Conservation (phyloP, 257 asterid species). For the Buddleja alternifolia region DNA sequence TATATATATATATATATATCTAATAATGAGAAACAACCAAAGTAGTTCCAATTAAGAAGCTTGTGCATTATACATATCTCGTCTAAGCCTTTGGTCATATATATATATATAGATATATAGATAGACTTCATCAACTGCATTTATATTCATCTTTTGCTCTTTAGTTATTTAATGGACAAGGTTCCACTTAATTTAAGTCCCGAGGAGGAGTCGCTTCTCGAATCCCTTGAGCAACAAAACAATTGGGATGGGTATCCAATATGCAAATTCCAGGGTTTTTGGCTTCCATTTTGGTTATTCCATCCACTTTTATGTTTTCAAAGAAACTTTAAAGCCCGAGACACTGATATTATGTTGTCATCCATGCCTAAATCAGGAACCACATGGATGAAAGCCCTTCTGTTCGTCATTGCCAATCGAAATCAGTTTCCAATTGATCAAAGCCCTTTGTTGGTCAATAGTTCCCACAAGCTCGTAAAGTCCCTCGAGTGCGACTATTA, state of each 20-base stretch:
- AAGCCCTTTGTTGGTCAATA: slow-evolving; percentile 22
- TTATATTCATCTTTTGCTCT: too few relatives aligned
- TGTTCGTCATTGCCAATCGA: slow-evolving; percentile 25
- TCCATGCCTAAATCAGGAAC: slow-evolving; percentile 37
- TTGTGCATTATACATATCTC: too few relatives aligned
- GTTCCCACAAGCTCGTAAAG: slow-evolving; percentile 15
- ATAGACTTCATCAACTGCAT: too few relatives aligned
- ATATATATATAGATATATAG: too few relatives aligned
- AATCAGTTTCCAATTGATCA: slow-evolving; percentile 5
- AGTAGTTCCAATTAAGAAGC: too few relatives aligned
- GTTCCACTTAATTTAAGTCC: too few relatives aligned
- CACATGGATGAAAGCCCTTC: slow-evolving; percentile 31
- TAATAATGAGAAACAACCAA: too few relatives aligned
- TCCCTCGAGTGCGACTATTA: neutral
- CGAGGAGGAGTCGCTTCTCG: too few relatives aligned
- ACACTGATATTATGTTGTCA: slow-evolving; percentile 21
- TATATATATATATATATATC: too few relatives aligned
- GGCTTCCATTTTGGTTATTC: slow-evolving; percentile 17
- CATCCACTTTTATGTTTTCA: neutral
- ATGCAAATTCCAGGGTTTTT: slow-evolving; percentile 16
- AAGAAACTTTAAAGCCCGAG: slow-evolving; percentile 11
- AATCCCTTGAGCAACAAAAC: neutral
- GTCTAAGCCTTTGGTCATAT: too few relatives aligned
- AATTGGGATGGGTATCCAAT: slow-evolving; percentile 8
- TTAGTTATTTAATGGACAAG: too few relatives aligned